Base-by-base conservation (phyloP, 768 basidiomycete species). In the Nidula microcarpa region DNA sequence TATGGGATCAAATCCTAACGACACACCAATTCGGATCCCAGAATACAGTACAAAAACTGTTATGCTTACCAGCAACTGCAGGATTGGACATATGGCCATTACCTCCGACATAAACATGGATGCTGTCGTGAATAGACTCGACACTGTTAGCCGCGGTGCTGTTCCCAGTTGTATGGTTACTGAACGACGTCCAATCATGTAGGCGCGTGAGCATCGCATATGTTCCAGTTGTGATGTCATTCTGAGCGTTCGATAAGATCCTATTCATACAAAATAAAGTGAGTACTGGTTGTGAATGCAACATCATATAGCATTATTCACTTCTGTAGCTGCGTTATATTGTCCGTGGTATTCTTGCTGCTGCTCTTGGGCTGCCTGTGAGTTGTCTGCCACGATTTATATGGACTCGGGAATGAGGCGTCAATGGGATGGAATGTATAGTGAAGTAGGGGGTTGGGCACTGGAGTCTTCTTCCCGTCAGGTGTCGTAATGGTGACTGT, bases 81-180 rank as follows among this genome's bases (percentile, higher is more conserved):
- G 68, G 65, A 50, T 73, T 65, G 6, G 61, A 52, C 76, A 78
- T 78, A 33, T 78, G 75, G 7, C 79, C 75, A 36, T 57, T 65
- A 5, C 74, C 75, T n/a, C 76, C 76, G 33, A 74, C 64, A 14
- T 71, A 60, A 43, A 69, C 72, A 53, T 82, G 80, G n/a, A 81
- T 70, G 16, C 61, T 55, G 53, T 80, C 77, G 53, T 82, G 81
- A 48, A 81, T 72, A 18, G 72, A 69, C 55, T 82, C 79, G 37
- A 82, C 58, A 60, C 77, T 78, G 68, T 75, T 78, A 47, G 68
- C 70, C 16, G 64, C 56, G 56, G 68, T 72, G 4, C 23, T 30
- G 52, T 74, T 69, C 7, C 64, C 69, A 4, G 58, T 60, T 0
- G 69, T 66, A 59, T 78, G 71, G 62, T 79, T 81, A 55, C 77